Evolutionary conservation across 192 early-diverging fungal genomes (phyloP).

Genomic region (Gigaspora rosea): DNA sequence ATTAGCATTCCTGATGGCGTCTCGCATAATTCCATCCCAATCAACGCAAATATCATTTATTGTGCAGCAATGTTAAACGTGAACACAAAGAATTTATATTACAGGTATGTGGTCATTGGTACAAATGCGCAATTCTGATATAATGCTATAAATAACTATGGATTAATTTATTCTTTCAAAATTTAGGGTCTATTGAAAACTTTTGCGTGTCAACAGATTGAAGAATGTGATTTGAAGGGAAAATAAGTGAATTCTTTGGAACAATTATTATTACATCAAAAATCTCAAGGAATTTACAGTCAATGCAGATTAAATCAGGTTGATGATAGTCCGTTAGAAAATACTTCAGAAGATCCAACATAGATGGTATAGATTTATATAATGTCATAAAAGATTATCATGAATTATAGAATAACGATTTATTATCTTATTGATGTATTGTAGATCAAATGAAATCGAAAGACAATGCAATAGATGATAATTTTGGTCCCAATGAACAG

Average conservation of each 20-base stretch:
- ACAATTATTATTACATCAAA: conserved; percentile 42
- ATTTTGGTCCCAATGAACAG: conserved; percentile 43
- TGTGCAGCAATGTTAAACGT: conserved; percentile 38
- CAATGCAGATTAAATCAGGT: conserved; percentile 45
- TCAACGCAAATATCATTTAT: conserved; percentile 34
- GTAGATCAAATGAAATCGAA: not conserved
- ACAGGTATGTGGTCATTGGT: conserved; percentile 34
- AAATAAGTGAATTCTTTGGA: conserved; percentile 42
- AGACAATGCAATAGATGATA: conserved; percentile 32
- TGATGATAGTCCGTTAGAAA: conserved; percentile 45
- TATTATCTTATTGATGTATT: no score
- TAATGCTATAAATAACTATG: not conserved
- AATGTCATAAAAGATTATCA: no score
- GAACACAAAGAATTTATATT: conserved; percentile 45
- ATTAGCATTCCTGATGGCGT: conserved; percentile 49
- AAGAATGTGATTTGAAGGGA: conserved; percentile 46
- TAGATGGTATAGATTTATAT: conserved; percentile 33
- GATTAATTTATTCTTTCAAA: not conserved
- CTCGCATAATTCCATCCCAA: conserved; percentile 40
- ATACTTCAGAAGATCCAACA: conserved; percentile 26
- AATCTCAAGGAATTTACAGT: conserved; percentile 47
- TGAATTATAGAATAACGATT: no score
- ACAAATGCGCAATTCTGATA: no score
- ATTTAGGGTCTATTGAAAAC: conserved; percentile 39
- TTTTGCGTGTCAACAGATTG: conserved; percentile 38